These are phyloP conservation scores for Nematodospora valgi DNA, from an alignment of 805 yeast genomes.

Conservation along the genomic window DNA sequence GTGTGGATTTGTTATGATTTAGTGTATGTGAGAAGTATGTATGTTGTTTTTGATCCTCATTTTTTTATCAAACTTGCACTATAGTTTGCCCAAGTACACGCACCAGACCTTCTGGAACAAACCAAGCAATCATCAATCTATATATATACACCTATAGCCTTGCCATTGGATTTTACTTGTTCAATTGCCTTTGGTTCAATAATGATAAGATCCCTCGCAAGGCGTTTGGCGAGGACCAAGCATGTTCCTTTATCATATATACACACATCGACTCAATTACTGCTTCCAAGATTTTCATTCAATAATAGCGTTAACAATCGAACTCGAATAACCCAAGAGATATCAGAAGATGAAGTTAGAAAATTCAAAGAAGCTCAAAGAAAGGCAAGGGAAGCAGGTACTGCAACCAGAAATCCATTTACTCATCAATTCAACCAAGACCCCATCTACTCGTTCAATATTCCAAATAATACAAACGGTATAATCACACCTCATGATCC, in stretches of 20 bases:
- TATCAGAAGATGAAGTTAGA: conserved; percentile 33
- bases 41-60: no score
- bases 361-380: conserved; percentile 16
- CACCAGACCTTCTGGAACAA: no score
- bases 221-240: neutral
- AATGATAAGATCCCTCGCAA: conserved; percentile 2
- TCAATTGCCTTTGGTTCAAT: neutral
- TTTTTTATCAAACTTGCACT: no score
- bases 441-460: conserved; percentile 32
- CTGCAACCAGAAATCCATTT: no score
- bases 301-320: conserved; percentile 10
- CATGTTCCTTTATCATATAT: no score
- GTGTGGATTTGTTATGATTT: no score
- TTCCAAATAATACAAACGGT: conserved; percentile 46
- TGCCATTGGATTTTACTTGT: no score
- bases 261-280: neutral
- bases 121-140: no score
- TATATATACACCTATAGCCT: no score
- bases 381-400: conserved; percentile 5
- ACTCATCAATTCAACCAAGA: conserved; percentile 24
- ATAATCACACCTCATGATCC: conserved; percentile 56
- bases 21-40: no score
- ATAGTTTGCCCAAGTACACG: no score
- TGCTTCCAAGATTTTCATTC: conserved; percentile 1
- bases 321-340: conserved; percentile 30